Conservation (phyloP, 2,329 filamentous ascomycete species). For the Xylariomycetidae sp. region DNA sequence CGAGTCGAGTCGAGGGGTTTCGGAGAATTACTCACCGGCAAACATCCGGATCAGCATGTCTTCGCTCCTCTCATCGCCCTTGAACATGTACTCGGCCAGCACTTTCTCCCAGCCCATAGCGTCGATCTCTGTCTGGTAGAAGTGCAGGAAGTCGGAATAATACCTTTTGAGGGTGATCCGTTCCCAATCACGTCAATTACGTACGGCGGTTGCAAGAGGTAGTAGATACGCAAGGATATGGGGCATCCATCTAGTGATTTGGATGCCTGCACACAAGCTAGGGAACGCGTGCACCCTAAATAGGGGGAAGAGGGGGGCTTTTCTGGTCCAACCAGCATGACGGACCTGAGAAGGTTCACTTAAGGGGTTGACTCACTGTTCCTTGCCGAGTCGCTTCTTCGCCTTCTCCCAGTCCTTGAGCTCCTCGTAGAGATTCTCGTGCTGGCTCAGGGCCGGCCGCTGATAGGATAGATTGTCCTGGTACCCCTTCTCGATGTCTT, state of each 20-base stretch:
- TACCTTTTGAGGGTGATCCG: no score
- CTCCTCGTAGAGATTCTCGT: slow-evolving; percentile 47
- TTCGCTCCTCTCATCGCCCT: slow-evolving; percentile 58
- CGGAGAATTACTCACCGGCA: slow-evolving; percentile 40
- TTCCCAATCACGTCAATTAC: no score
- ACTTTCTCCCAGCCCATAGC: slow-evolving; percentile 56
- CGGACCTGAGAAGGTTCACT: no score
- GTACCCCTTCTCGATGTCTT: slow-evolving; percentile 60
- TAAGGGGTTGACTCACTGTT: slow-evolving; percentile 26
- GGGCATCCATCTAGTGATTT: no score
- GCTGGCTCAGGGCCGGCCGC: slow-evolving; percentile 41
- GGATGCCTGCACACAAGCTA: no score
- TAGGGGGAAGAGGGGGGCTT: no score
- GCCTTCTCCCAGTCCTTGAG: slow-evolving; percentile 55
- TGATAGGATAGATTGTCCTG: slow-evolving; percentile 65
- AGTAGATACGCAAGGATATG: no score
- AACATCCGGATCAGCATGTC: slow-evolving; percentile 67
- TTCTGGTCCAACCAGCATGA: no score
- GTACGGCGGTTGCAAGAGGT: no score
- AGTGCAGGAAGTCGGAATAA: slow-evolving; percentile 72
- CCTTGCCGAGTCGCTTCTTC: slow-evolving; percentile 57
- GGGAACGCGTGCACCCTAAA: no score
- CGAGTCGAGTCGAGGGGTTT: slow-evolving; percentile 61
- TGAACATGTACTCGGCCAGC: slow-evolving; percentile 65
- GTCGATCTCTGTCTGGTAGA: slow-evolving; percentile 72